Base-by-base conservation (phyloP, 1,284 basidiomycete genomes). In the Naganishia albida region DNA sequence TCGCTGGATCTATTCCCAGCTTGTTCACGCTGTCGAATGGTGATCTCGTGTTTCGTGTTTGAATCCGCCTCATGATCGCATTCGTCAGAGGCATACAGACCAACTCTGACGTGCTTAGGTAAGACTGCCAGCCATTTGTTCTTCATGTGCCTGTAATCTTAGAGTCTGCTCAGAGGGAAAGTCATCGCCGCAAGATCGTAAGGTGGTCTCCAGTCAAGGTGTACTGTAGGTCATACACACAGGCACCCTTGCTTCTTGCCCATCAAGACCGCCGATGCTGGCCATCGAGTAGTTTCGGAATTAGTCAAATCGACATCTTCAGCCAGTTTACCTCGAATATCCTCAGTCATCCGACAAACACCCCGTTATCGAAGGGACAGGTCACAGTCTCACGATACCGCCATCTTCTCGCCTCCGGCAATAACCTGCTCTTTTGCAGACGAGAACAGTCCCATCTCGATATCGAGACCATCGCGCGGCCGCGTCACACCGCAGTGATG, bases 341-440 rank as follows among this genome's bases (percentile, higher is more conserved):
- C 44, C 25, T n/a, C 13, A 30, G 20, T 34, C 16, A 23, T 13
- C 25, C 23, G 40, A 10, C 38, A 13, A 2, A 7, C 40, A 46
- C 2, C 44, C 26, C 42, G 15, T 30, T 51, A 34, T 26, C 20
- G 46, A 49, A 60, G 57, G 39, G 51, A 60, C 57, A 60, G 26
- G 57, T 60, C 57, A 60, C 57, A 60, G 57, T 60, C 46, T 60
- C 20, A 49, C 46, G 20, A 40, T 60, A 25, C 13, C 56, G 30
- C 30, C 16, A 15, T 16, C 20, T 3, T 26, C 25, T 40, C 8
- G 23, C 34, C 42, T 3, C 16, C 13, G 7, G 6, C n/a, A 20
- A 43, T 16, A 43, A 39, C 8, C 30, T 16, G 34, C 30, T 12
- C 18, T 3, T 7, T 30, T 6, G 3, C 26, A 39, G 28, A 38